These are phyloP conservation scores for Setaria viridis DNA, from an alignment of 202 grass and related monocot genomes.

Conservation along the genomic window DNA sequence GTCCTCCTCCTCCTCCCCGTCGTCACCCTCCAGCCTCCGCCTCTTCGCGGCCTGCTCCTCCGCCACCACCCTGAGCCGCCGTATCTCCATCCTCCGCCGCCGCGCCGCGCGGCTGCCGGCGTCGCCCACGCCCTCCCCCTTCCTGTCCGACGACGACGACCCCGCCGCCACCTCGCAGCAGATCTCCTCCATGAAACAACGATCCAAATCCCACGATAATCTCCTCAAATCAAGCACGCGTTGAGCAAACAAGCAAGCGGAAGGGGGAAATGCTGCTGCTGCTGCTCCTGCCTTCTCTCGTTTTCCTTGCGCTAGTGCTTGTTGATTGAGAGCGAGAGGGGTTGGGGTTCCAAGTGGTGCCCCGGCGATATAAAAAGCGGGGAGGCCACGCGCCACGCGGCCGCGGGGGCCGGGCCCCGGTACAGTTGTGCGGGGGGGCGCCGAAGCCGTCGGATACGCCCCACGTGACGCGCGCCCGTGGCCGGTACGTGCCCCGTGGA, in stretches of 20 bases:
- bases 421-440: constrained; percentile 49
- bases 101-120: constrained; percentile 44
- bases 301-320: background rate
- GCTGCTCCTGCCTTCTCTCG: background rate
- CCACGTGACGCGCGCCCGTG: constrained; percentile 55
- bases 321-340: constrained; percentile 15
- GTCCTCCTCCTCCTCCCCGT: background rate
- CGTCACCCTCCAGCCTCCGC: constrained; percentile 33
- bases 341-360: background rate
- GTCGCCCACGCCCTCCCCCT: constrained; percentile 36
- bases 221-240: background rate
- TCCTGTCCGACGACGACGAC: constrained; percentile 11
- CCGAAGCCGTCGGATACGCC: constrained; percentile 41
- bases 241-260: background rate
- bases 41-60: constrained; percentile 49
- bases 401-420: background rate
- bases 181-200: constrained; percentile 52
- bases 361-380: constrained; percentile 37
- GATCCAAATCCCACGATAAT: background rate
- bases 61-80: constrained; percentile 55
- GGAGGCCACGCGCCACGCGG: constrained; percentile 30
- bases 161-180: constrained; percentile 39
- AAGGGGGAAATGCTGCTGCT: background rate
- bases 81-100: constrained; percentile 63
- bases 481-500: constrained; percentile 21